Conservation (phyloP, 371 early-diverging fungal species). For the Haplosporangium sp. region DNA sequence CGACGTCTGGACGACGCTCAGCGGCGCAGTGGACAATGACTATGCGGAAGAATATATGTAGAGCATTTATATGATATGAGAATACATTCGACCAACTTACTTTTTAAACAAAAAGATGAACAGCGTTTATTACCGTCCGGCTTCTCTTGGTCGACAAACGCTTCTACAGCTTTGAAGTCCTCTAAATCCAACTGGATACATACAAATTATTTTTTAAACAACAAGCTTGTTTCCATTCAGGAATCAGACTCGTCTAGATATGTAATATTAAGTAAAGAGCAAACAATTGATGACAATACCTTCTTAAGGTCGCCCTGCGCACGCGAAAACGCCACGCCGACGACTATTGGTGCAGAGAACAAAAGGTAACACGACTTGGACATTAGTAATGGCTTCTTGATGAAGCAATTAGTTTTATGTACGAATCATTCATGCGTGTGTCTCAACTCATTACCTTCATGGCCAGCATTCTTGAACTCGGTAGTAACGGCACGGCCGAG, state of each 20-base stretch:
- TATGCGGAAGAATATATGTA: conserved; percentile 8
- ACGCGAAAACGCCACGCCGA: conserved; percentile 80
- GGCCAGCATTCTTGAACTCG: conserved; percentile 63
- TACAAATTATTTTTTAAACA: not conserved
- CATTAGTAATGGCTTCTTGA: not conserved
- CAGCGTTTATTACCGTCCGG: conserved; percentile 64
- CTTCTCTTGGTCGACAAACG: conserved; percentile 64
- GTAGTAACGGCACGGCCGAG: conserved; percentile 79
- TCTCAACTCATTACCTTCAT: conserved; percentile 57
- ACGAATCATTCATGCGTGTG: too few species aligned
- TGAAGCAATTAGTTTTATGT: too few species aligned
- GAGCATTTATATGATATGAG: not conserved
- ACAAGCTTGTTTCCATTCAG: too few species aligned
- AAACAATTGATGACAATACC: conserved; percentile 47
- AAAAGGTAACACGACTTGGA: not conserved
- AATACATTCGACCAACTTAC: not conserved
- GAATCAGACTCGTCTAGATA: too few species aligned
- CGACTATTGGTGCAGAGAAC: conserved; percentile 52
- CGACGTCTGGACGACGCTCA: conserved; percentile 89
- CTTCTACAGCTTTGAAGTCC: conserved; percentile 61
- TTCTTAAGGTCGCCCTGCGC: conserved; percentile 67
- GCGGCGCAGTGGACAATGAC: conserved; percentile 90
- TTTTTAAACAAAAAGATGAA: not conserved
- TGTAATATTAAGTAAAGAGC: too few species aligned
- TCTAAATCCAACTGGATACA: conserved; percentile 71